Base-by-base conservation (phyloP, 2,329 filamentous ascomycete species). In the Aspergillus aculeatus region DNA sequence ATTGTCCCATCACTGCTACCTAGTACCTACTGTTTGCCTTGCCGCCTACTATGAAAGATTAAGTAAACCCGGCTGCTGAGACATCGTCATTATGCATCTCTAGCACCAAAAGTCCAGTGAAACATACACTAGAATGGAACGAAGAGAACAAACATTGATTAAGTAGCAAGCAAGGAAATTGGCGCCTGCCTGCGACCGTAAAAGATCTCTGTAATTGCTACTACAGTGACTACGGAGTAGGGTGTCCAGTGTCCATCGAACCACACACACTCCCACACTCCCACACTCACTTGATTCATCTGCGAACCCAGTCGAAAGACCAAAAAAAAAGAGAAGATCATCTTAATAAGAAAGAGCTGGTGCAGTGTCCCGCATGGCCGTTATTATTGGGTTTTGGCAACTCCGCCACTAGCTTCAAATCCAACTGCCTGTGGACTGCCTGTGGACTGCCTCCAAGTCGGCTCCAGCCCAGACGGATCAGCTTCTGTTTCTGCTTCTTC, bases 351-450 rank as follows among this genome's bases (percentile, higher is more conserved):
- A 54, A 24, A 44, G 49, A 29, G 7, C 26, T 29, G 14, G 14
- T 44, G 38, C 50, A 58, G 57, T 57, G 59, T 62, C 64, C 64
- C 64, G 64, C 58, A 62, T 53, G 51, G 48, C 53, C 56, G 60
- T 64, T 64, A 62, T 68, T 63, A 64, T 67, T 67, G 66, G 65
- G 60, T 59, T 62, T 55, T 60, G 53, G 41, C 54, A 61, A 66
- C 65, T 67, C 65, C 65, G 65, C 65, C 65, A 67, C 65, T 65
- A 65, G 60, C 65, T 62, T 62, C 62, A 54, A 35, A 51, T 26
- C 52, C 56, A 55, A 62, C 58, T 67, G 61, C 59, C 63, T 66
- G 64, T 69, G 65, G 66, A 67, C 59, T 60, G 63, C 59, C 60
- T 60, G 32, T 35, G 32, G 32, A 35, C 32, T 12, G 32, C 32